Evolutionary conservation across 163 green algal species (phyloP), one percentile per base, ranked within the genome.

Genomic region (Chlamydomonas reinhardtii): DNA sequence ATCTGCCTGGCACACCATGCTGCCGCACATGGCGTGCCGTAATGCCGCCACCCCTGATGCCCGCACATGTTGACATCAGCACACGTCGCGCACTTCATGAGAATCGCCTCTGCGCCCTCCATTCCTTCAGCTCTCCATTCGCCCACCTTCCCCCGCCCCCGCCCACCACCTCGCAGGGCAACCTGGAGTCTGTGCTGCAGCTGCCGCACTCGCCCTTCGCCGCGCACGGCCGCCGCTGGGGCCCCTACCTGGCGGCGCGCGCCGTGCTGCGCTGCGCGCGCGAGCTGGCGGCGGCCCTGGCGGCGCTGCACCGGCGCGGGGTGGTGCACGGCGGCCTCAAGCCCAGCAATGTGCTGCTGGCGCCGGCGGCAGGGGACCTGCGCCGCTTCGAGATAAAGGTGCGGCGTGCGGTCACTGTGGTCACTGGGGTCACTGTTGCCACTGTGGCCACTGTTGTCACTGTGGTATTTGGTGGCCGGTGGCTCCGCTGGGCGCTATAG

Each of bases 251-350:
- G 56, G 74, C 74, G 16, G 56, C 56, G 25, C 78, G 78, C 43
- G 66, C 78, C 14, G 32, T 85, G 32, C 78, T 85, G 65, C 78
- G 78, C 66, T 71, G 43, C 31, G 78, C 78, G 52, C 66, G 66
- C 39, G 78, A 85, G 78, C 65, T 85, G 43, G 78, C 78, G 43
- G 78, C 66, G 43, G 78, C 43, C 17, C 66, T 85, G 78, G 65
- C 48, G 43, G 54, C 73, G 54, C 48, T 85, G 78, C 78, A 85
- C 65, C 43, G 65, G 39, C 68, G 69, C 20, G 78, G 78, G 32
- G 32, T 88, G 32, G 73, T 79, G 48, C 83, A 88, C 61, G 83
- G 83, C 27, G 83, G 72, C 52, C 73, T 88, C 52, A 83, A 83
- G 74, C 83, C 83, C 64, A 68, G 39, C 43, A 88, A 88, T 34